Evolutionary conservation across 2,329 filamentous ascomycete species (phyloP).

Genomic region (Pseudocercospora cruenta): DNA sequence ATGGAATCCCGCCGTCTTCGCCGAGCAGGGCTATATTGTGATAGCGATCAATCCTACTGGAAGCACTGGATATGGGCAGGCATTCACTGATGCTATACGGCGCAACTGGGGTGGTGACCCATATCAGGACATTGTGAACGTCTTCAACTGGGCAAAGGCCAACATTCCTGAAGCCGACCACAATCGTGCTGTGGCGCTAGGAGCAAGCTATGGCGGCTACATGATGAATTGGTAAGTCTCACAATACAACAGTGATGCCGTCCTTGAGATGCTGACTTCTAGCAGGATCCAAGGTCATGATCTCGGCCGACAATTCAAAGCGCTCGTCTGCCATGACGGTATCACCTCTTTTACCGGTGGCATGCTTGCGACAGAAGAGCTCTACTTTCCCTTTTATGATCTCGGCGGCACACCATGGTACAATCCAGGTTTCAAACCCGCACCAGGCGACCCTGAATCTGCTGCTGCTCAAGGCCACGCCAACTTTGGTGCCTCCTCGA

Average conservation of each 20-base stretch:
- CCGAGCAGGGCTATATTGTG: constrained; percentile 39
- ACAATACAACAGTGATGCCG: neutral
- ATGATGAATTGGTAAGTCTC: constrained; percentile 60
- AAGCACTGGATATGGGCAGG: constrained; percentile 38
- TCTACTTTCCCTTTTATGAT: constrained; percentile 60
- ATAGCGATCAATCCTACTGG: constrained; percentile 37
- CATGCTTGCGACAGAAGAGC: constrained; percentile 51
- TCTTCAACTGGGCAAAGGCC: constrained; percentile 72
- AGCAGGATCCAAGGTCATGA: constrained; percentile 80
- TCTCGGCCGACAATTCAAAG: constrained; percentile 83
- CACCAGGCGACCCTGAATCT: constrained; percentile 4
- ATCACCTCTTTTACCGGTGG: constrained; percentile 35
- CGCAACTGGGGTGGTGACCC: constrained; percentile 83
- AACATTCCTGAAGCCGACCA: constrained; percentile 72
- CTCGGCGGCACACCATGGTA: constrained; percentile 56
- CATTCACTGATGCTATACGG: constrained; percentile 61
- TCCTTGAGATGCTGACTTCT: neutral
- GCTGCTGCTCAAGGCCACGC: constrained; percentile 17
- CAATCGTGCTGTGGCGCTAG: constrained; percentile 69
- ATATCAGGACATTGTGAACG: constrained; percentile 78
- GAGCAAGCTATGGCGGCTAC: constrained; percentile 74
- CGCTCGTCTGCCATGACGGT: constrained; percentile 68
- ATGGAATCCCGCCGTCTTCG: constrained; percentile 39
- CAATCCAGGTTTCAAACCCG: constrained; percentile 35
- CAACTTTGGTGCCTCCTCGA: constrained; percentile 25